phyloP scores from a whole-genome alignment of 257 asterid species.

The Leptodermis oblonga region DNA sequence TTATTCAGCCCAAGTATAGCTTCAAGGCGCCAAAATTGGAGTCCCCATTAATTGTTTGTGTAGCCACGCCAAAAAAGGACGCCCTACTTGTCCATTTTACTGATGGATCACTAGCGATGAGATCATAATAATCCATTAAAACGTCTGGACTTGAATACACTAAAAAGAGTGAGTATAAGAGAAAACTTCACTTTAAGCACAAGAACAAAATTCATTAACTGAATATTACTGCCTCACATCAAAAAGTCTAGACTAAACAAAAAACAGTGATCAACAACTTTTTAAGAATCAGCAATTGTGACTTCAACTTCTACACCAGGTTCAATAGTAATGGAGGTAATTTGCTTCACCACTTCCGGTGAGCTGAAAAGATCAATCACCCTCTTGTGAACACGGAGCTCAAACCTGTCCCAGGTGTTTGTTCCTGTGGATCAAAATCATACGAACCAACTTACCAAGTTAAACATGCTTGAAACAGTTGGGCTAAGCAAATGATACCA shows the following conservation, averaged over 20 bases:
- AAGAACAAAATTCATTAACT: constrained; percentile 1
- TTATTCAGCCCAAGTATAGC: too few relatives aligned
- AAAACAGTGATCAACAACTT: neutral
- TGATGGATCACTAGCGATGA: neutral
- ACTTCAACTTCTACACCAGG: constrained; percentile 59
- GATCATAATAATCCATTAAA: constrained; percentile 1
- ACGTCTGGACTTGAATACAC: constrained; percentile 1
- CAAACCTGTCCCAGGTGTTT: constrained; percentile 50
- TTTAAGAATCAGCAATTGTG: constrained; percentile 43
- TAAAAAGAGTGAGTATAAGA: neutral
- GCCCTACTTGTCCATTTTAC: neutral
- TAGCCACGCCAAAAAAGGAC: neutral
- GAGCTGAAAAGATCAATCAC: constrained; percentile 53
- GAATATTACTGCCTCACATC: neutral
- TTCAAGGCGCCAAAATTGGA: neutral
- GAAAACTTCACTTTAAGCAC: constrained; percentile 1
- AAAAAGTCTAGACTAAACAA: neutral
- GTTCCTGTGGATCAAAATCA: constrained; percentile 25
- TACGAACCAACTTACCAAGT: too few relatives aligned
- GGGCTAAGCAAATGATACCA: neutral
- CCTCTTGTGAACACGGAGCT: constrained; percentile 53
- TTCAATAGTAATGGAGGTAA: constrained; percentile 46
- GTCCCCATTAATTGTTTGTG: neutral
- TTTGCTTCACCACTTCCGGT: constrained; percentile 45
- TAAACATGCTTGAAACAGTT: neutral